Percentiles rank a stretch among this genome's conserved stretches.
phyloP scores from a whole-genome alignment of 345 rosid species.

The Eucalyptus erythrocorys region DNA sequence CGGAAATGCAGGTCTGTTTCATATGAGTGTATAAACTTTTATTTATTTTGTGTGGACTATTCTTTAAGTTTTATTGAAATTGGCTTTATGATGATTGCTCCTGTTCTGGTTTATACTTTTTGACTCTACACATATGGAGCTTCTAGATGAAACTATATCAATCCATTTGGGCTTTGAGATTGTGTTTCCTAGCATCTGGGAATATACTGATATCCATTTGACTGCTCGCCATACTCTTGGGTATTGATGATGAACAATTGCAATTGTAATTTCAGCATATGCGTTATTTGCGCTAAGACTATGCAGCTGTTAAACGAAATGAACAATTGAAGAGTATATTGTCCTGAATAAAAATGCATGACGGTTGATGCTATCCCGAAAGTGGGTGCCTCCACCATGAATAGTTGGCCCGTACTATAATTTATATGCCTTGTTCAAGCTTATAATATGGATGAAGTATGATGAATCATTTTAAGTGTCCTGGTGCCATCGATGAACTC shows the following conservation, averaged over 20 bases:
- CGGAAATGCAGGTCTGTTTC: constrained; percentile 60
- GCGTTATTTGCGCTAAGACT: background rate
- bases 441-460: background rate
- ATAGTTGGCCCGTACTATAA: background rate
- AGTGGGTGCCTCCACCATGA: background rate
- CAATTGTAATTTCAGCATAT: background rate
- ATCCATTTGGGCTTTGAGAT: background rate
- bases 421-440: background rate
- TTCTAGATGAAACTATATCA: background rate
- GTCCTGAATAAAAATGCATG: background rate
- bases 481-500: background rate
- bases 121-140: background rate
- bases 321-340: background rate
- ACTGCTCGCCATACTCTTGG: background rate
- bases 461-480: background rate
- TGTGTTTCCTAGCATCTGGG: background rate
- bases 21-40: background rate
- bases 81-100: background rate
- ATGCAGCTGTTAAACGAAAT: background rate
- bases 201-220: background rate
- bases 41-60: background rate
- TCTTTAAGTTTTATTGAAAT: background rate
- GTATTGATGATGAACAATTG: background rate
- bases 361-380: background rate
- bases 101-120: background rate